These are phyloP conservation scores for Petrea volubilis DNA, from an alignment of 257 asterid genomes.

Conservation along the genomic window DNA sequence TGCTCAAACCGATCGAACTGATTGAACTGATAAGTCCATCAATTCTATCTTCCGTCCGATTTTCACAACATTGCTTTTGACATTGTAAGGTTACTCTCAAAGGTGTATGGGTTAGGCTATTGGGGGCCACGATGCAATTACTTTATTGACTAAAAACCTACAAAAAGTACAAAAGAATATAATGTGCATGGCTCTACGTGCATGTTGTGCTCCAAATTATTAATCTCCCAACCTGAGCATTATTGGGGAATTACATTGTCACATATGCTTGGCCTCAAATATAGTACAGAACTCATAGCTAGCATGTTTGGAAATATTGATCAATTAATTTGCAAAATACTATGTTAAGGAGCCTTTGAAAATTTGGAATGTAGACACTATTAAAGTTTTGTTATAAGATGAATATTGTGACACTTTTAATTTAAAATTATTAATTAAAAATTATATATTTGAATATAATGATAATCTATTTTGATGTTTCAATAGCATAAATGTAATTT, in stretches of 20 bases:
- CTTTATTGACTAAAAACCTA: slow-evolving; percentile 14
- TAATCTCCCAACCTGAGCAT: neutral
- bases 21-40: too few relatives aligned
- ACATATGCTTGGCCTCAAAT: neutral
- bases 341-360: neutral
- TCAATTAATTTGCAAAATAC: neutral
- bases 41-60: too few relatives aligned
- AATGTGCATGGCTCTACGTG: slow-evolving; percentile 13
- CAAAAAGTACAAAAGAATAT: slow-evolving; percentile 17
- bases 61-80: too few relatives aligned
- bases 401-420: neutral
- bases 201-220: slow-evolving; percentile 5
- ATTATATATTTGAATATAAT: too few relatives aligned
- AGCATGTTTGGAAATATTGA: too few relatives aligned
- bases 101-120: neutral
- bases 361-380: neutral
- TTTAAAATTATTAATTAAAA: too few relatives aligned
- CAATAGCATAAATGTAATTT: too few relatives aligned
- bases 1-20: too few relatives aligned
- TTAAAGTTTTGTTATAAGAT: too few relatives aligned
- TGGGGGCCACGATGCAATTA: too few relatives aligned
- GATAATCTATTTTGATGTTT: too few relatives aligned
- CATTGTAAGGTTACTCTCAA: neutral
- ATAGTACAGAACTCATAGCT: too few relatives aligned
- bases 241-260: neutral